These are phyloP conservation scores for Yamadazyma scolyti DNA, from an alignment of 805 yeast species.

Conservation along the genomic window DNA sequence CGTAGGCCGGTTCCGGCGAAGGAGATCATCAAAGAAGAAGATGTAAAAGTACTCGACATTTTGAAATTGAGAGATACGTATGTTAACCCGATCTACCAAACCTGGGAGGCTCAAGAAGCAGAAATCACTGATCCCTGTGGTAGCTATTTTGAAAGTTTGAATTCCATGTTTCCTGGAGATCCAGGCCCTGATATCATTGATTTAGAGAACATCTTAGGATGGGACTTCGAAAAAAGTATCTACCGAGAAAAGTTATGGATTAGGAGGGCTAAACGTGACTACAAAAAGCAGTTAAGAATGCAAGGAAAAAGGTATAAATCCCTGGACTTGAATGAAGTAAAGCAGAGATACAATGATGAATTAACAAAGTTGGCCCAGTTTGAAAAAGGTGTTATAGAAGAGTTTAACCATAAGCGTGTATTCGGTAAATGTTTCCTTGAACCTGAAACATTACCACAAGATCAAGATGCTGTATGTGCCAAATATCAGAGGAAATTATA, in stretches of 20 bases:
- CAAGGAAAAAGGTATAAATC: slow-evolving; percentile 10
- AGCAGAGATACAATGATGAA: slow-evolving; percentile 8
- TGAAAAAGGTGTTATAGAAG: slow-evolving; percentile 16
- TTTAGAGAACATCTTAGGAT: slow-evolving; percentile 8
- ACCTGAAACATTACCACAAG: neutral
- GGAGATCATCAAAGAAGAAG: too few species aligned
- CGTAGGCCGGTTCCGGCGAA: neutral
- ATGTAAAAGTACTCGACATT: slow-evolving; percentile 7
- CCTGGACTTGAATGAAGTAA: slow-evolving; percentile 10
- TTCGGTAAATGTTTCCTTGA: slow-evolving; percentile 24
- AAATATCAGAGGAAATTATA: slow-evolving; percentile 14
- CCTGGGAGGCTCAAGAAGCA: too few species aligned
- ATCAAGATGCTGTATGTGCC: slow-evolving; percentile 10
- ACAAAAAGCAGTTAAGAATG: slow-evolving; percentile 12
- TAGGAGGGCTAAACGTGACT: slow-evolving; percentile 13
- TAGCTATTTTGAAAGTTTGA: slow-evolving; percentile 15
- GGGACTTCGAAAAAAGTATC: slow-evolving; percentile 15
- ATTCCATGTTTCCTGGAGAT: slow-evolving; percentile 5
- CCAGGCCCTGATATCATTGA: slow-evolving; percentile 8
- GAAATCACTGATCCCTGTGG: slow-evolving; percentile 10
- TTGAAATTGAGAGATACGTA: slow-evolving; percentile 9
- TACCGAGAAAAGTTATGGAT: slow-evolving; percentile 26
- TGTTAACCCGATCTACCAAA: slow-evolving; percentile 15
- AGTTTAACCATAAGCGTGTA: slow-evolving; percentile 19
- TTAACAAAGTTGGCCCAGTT: slow-evolving; percentile 7